Percentiles rank a stretch among this genome's conserved stretches.
These are phyloP conservation scores for Rhexocercosporidium sp. DNA, from an alignment of 2,329 filamentous ascomycete genomes.

Conservation along the genomic window DNA sequence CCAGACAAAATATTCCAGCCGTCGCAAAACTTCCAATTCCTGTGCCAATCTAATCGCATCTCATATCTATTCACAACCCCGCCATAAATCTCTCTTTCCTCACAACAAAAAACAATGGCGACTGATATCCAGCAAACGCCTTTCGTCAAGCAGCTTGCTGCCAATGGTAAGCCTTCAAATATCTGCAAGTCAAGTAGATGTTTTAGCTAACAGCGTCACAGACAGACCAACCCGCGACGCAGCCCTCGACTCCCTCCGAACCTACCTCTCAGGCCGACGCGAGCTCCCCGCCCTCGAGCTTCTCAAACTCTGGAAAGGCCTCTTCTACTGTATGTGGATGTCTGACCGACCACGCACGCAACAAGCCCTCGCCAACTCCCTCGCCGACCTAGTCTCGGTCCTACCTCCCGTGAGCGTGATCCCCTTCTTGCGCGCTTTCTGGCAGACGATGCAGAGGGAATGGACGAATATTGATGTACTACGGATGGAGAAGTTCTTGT, in stretches of 20 bases:
- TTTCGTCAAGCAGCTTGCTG: conserved; percentile 44
- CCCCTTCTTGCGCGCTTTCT: conserved; percentile 67
- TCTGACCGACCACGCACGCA: conserved; percentile 88
- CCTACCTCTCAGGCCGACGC: conserved; percentile 69
- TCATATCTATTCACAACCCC: conserved; percentile 12
- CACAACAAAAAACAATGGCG: conserved; percentile 27
- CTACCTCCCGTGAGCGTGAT: conserved; percentile 54
- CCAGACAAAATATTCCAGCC: conserved; percentile 6
- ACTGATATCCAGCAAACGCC: conserved; percentile 42
- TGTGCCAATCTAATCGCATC: conserved; percentile 5
- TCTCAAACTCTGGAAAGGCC: conserved; percentile 91
- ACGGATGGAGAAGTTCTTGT: conserved; percentile 91
- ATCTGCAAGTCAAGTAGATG: neutral
- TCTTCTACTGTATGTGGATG: conserved; percentile 95
- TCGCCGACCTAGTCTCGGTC: conserved; percentile 71
- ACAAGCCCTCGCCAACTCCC: conserved; percentile 79
- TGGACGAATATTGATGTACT: conserved; percentile 75
- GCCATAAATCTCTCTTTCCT: neutral
- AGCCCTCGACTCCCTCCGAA: conserved; percentile 76
- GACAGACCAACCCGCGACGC: conserved; percentile 80
- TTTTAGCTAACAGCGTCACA: conserved; percentile 44
- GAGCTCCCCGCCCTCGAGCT: conserved; percentile 72
- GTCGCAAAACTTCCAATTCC: conserved; percentile 7
- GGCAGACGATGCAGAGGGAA: conserved; percentile 71
- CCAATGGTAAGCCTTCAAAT: conserved; percentile 39